Evolutionary conservation across 108 stramenopile species (phyloP), one percentile per base, ranked within the genome.

Genomic region (Cyclotella kingstonii): DNA sequence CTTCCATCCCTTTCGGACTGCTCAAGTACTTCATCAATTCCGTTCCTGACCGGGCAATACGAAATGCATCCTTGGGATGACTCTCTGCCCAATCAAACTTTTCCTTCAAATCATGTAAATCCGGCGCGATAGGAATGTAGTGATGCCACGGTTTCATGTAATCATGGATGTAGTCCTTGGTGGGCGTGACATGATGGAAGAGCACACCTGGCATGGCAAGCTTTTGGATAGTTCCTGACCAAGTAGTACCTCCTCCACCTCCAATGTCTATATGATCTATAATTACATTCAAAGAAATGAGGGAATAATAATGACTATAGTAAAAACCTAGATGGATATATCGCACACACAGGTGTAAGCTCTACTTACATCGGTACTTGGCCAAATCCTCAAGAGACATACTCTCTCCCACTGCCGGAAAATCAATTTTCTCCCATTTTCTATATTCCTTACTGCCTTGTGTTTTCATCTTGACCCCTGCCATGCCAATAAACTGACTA

Each of bases 71-170:
- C 14, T 35, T 33, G 14, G 65, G 72, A 60, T 73, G 51, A 23
- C 19, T 25, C 30, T 72, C 70, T 29, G 70, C 70, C 70, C 70
- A 72, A 36, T 65, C 70, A 39, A 65, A 72, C 52, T 67, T 73
- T 39, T 58, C 48, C 2, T 47, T 59, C 42, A 73, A 27, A 19
- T 73, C 72, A 22, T 59, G 44, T 1, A 73, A 41, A 25, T 73
- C 72, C 14, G 66, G 49, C 8, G 31, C 39, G 8, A 73, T 42
- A 9, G 72, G 72, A 27, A 68, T 35, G 28, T 68, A 68, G 27
- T 68, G 67, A 11, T 46, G 30, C 58, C 58, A 68, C 14, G 57
- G 58, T 26, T 30, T 60, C 49, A 68, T 22, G 12, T 41, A 25
- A 9, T 51, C 43, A 39, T 68, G 67, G 31, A 68, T 52, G 49